Evolutionary conservation across 2,329 filamentous ascomycete species (phyloP), one percentile per base, ranked within the genome.

Genomic region (Atkinsonella texensis): DNA sequence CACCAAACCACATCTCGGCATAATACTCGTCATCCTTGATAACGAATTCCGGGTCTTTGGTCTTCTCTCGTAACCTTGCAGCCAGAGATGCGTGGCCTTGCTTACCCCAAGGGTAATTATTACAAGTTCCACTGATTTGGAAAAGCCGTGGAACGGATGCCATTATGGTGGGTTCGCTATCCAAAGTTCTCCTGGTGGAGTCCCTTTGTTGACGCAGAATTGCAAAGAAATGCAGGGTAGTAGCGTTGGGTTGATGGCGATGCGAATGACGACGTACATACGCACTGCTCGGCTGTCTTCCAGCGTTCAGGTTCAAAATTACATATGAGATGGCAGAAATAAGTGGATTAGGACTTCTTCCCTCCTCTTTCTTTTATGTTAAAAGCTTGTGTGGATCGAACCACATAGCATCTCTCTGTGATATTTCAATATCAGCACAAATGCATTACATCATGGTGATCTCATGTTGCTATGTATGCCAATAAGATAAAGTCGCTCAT

Each of bases 1-100:
- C 87, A 4, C 84, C 85, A 71, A 89, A 85, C 85, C 85, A 89
- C 75, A 84, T 80, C 75, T 76, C 73, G 0, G 73, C 73, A 61
- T 89, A 89, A 7, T 71, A 66, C 58, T 80, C 74, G 52, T 74
- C 71, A 51, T 86, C 77, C 20, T 88, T 74, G 47, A 89, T 75
- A 54, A 77, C 72, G 68, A 85, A 85, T 38, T 73, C 71, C 0
- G 20, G 20, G 2, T 23, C 4, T 4, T 23, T 23, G 20, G 83
- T 85, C 57, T 83, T 77, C 11, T 76, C 73, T 59, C 82, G 86
- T 10, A 87, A 68, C 42, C 72, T 74, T 1, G 83, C 85, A 12
- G 83, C 81, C 12, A 87, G 65, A 0, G 84, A 88, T 2, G 83
- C 64, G 13, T 72, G 74, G 31, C 85, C 85, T 58, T 77, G 74